phyloP scores from a whole-genome alignment of 441 rosid genomes.

The Populus hybrid region DNA sequence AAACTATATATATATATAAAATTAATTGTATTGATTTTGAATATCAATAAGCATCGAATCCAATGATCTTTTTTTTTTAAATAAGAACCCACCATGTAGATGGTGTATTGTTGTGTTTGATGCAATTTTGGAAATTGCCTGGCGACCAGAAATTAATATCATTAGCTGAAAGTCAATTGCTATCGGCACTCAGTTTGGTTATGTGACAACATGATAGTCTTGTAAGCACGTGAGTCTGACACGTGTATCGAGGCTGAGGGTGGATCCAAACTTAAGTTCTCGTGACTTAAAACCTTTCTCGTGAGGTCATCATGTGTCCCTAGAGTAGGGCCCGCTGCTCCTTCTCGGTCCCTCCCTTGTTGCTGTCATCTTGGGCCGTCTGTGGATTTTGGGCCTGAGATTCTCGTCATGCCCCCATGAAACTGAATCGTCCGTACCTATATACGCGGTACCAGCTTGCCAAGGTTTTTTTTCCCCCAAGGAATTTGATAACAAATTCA shows the following conservation, averaged over 20 bases:
- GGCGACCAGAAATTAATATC: not conserved
- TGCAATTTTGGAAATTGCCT: not conserved
- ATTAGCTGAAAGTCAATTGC: not conserved
- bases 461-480: no score
- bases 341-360: not conserved
- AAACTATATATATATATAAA: no score
- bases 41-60: no score
- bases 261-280: not conserved
- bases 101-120: no score
- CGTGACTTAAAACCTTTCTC: constrained; percentile 15
- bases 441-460: no score
- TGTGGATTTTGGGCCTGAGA: constrained; percentile 3
- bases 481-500: no score
- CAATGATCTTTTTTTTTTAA: no score
- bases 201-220: no score
- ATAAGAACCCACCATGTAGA: not conserved
- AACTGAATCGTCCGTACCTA: not conserved
- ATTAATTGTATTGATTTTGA: no score
- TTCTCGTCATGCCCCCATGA: not conserved
- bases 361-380: constrained; percentile 3
- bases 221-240: constrained; percentile 18
- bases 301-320: constrained; percentile 13
- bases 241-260: constrained; percentile 10
- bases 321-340: not conserved
- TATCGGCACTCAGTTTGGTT: not conserved